Evolutionary conservation across 164 flowering plant species (phyloP).

Genomic region (Sextonia rubra): DNA sequence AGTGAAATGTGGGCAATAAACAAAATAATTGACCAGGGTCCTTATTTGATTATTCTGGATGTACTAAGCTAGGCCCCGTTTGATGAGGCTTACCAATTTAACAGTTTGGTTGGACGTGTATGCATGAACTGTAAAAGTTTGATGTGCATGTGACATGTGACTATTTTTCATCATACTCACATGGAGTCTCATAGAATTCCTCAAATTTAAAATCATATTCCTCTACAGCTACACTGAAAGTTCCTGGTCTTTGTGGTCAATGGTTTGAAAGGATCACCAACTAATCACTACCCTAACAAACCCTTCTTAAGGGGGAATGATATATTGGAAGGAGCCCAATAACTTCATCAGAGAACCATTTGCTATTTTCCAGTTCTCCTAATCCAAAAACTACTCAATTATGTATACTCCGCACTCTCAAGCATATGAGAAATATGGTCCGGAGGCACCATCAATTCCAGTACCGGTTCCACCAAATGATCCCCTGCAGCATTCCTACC

Average conservation of each 20-base stretch:
- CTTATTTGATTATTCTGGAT: too few relatives aligned
- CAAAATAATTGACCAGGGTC: not conserved
- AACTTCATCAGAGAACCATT: not conserved
- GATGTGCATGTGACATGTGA: too few relatives aligned
- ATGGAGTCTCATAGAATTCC: not conserved
- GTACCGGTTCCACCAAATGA: not conserved
- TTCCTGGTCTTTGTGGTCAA: not conserved
- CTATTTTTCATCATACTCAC: too few relatives aligned
- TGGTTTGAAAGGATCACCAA: not conserved
- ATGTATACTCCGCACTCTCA: not conserved
- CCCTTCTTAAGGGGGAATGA: not conserved
- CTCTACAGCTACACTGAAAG: not conserved
- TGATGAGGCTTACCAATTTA: not conserved
- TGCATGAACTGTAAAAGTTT: too few relatives aligned
- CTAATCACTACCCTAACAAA: not conserved
- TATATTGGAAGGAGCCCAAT: not conserved
- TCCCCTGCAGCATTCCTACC: not conserved
- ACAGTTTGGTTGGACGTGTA: not conserved
- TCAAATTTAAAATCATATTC: not conserved
- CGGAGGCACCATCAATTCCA: not conserved
- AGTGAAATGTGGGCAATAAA: too few relatives aligned
- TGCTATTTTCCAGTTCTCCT: not conserved
- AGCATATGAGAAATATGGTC: not conserved
- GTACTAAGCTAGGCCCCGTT: not conserved
- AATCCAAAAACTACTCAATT: not conserved